phyloP scores from a whole-genome alignment of 2,329 filamentous ascomycete species.

The Clarireedia homoeocarpa region DNA sequence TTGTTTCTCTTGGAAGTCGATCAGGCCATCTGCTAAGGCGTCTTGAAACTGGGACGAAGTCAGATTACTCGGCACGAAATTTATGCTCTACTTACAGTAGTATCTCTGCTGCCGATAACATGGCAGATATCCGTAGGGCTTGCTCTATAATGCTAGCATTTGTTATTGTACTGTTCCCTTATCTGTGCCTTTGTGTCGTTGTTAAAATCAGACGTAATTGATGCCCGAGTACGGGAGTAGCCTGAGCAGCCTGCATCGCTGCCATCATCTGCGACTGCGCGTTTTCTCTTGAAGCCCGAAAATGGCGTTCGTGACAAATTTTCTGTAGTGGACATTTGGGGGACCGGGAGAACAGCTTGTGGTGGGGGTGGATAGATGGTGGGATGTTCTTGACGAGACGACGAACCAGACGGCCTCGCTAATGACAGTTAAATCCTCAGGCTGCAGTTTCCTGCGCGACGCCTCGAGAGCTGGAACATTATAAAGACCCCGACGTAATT shows the following conservation, averaged over 20 bases:
- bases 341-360: constrained; percentile 11
- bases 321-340: constrained; percentile 8
- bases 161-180: constrained; percentile 15
- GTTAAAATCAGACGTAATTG: constrained; percentile 18
- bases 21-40: constrained; percentile 4
- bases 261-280: constrained; percentile 13
- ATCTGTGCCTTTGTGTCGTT: constrained; percentile 14
- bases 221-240: constrained; percentile 12
- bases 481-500: no score
- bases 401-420: no score
- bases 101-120: constrained; percentile 18
- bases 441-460: no score
- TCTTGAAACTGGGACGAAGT: constrained; percentile 15
- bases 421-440: no score
- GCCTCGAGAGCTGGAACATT: no score
- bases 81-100: constrained; percentile 13
- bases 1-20: constrained; percentile 4
- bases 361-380: constrained; percentile 6
- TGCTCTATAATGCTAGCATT: constrained; percentile 17
- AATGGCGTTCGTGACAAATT: constrained; percentile 15
- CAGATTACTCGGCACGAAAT: constrained; percentile 5
- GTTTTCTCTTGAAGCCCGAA: constrained; percentile 3
- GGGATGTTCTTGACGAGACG: no score
- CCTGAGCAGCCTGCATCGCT: constrained; percentile 14
- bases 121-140: constrained; percentile 17